phyloP scores from a whole-genome alignment of 2,329 filamentous ascomycete species.

The Neocucurbitaria cava region DNA sequence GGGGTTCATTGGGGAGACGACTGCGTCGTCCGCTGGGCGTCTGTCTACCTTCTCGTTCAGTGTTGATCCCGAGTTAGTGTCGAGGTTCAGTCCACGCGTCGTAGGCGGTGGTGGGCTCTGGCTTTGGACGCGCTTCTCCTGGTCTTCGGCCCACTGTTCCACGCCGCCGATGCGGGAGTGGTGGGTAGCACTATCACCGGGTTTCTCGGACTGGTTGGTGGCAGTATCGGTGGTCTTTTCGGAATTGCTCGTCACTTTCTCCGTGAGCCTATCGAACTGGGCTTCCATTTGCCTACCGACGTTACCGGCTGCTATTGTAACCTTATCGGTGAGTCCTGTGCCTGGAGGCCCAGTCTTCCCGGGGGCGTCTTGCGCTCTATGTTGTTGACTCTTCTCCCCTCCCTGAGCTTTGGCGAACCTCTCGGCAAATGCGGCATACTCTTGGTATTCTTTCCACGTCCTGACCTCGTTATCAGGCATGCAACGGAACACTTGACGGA shows the following conservation, averaged over 20 bases:
- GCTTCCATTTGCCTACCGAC: conserved; percentile 32
- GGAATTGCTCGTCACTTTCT: conserved; percentile 33
- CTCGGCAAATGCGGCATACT: conserved; percentile 78
- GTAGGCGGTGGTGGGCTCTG: conserved; percentile 10
- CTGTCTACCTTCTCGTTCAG: conserved; percentile 44
- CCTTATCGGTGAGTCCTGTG: conserved; percentile 39
- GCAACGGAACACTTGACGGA: conserved; percentile 90
- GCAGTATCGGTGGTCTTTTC: conserved; percentile 25
- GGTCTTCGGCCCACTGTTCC: conserved; percentile 50
- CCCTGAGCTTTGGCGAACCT: conserved; percentile 74
- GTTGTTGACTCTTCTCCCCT: conserved; percentile 60
- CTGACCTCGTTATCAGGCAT: conserved; percentile 96
- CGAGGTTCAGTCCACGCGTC: conserved; percentile 20
- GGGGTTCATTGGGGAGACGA: conserved; percentile 39
- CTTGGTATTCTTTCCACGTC: conserved; percentile 91
- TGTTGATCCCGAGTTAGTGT: conserved; percentile 24
- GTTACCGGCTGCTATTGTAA: conserved; percentile 27
- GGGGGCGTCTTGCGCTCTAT: conserved; percentile 56
- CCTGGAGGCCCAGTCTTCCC: conserved; percentile 60
- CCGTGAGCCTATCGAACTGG: conserved; percentile 38
- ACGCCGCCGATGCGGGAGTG: conserved; percentile 38
- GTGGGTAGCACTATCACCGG: conserved; percentile 12
- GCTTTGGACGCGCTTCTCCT: conserved; percentile 37
- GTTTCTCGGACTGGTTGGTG: conserved; percentile 25
- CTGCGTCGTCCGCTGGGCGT: conserved; percentile 35